Base-by-base conservation (phyloP, 495 filamentous ascomycete genomes). In the Lophiotrema nucula region DNA sequence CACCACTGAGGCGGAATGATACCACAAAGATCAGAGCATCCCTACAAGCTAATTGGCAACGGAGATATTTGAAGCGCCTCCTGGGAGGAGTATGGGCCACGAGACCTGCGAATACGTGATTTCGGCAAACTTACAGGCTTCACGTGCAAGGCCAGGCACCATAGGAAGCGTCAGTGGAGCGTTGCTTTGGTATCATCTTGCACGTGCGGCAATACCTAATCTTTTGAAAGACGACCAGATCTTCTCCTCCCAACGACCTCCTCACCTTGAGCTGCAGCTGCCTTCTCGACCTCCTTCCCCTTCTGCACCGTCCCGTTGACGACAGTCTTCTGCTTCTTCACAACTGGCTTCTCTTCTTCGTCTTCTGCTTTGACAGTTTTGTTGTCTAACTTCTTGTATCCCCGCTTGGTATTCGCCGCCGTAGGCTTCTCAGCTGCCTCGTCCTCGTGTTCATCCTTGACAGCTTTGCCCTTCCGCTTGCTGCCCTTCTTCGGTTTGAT, bases 391-490 rank as follows among this genome's bases (percentile, higher is more conserved):
- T 54, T 59, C 33, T 51, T 56, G 13, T 51, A 24, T 23, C 42
- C 61, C 41, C 61, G 54, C 23, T 59, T 59, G 6, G 61, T 22
- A n/a, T 51, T 56, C 8, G 47, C 47, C 18, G 35, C 16, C 4
- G 35, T 55, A 5, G 42, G 25, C 35, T 60, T 37, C 44, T 62
- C 64, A 19, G 38, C 50, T 45, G 65, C 51, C 21, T 54, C 59
- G 19, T 53, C 59, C n/a, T 65, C 39, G 10, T 27, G 44, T 22
- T 55, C 53, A 2, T 37, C 60, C 12, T 64, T 23, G 6, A 27
- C 22, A 11, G 31, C 28, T 4, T 42, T 58, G 16, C 16, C n/a
- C 28, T 65, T 60, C 26, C 43, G 41, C 31, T 65, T 65, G 2
- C 19, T 25, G 1, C n/a, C 47, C 21, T 37, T 58, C 28, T 60